phyloP scores from a whole-genome alignment of 108 stramenopile species.

The Nitzschia putrida region DNA sequence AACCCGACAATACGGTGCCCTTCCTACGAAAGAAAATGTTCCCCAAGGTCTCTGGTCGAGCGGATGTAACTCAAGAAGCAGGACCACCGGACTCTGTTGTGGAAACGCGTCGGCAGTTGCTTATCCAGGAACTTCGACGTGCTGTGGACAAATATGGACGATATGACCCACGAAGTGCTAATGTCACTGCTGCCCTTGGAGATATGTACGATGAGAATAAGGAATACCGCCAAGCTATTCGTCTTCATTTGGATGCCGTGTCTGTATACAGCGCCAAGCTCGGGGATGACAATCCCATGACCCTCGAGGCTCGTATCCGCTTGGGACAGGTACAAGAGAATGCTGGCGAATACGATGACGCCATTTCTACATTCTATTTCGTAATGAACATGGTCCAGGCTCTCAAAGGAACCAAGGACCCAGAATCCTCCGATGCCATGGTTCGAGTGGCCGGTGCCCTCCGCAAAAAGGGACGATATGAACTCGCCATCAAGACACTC shows the following conservation, averaged over 20 bases:
- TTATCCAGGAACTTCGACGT: slow-evolving; percentile 44
- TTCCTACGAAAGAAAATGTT: slow-evolving; percentile 32
- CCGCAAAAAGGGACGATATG: slow-evolving; percentile 46
- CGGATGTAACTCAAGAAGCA: background rate
- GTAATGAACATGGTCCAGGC: slow-evolving; percentile 53
- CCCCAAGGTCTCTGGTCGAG: slow-evolving; percentile 29
- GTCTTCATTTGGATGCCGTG: slow-evolving; percentile 53
- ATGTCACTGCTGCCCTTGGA: slow-evolving; percentile 51
- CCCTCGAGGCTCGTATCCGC: slow-evolving; percentile 43
- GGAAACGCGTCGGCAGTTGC: slow-evolving; percentile 42
- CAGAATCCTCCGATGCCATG: slow-evolving; percentile 27
- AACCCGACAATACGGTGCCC: slow-evolving; percentile 24
- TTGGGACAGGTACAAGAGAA: slow-evolving; percentile 50
- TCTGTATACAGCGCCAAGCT: slow-evolving; percentile 58
- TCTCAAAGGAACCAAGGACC: slow-evolving; percentile 47
- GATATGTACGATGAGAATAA: slow-evolving; percentile 49
- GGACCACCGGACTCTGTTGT: slow-evolving; percentile 21
- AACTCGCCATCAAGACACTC: slow-evolving; percentile 57
- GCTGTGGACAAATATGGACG: slow-evolving; percentile 49
- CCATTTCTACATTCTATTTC: slow-evolving; percentile 37
- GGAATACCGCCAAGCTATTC: slow-evolving; percentile 50
- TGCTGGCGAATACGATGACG: slow-evolving; percentile 48
- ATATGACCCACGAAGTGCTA: slow-evolving; percentile 47
- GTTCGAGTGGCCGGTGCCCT: slow-evolving; percentile 40
- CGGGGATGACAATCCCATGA: slow-evolving; percentile 53